Percentiles rank a stretch among this genome's conserved stretches.
Evolutionary conservation across 2,329 filamentous ascomycete species (phyloP).

Genomic region (Sordariomycetes sp.): DNA sequence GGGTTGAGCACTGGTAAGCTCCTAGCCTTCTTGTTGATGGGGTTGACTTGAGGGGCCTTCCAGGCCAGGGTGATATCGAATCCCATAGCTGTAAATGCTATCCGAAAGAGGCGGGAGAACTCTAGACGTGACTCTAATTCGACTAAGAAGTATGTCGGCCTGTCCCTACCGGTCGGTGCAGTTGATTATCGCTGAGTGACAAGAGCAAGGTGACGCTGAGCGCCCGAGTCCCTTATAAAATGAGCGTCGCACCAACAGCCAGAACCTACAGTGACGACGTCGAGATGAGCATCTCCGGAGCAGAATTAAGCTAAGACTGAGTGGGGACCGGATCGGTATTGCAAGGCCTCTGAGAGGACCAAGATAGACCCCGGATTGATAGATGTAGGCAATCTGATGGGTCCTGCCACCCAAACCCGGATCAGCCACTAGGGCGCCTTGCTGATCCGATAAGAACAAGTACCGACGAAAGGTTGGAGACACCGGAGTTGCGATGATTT

Average conservation of each 20-base stretch:
- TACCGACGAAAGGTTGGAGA: not conserved
- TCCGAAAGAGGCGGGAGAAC: too few species aligned
- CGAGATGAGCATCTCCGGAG: constrained; percentile 1
- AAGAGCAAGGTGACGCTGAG: too few species aligned
- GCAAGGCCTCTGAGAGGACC: not conserved
- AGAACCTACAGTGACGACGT: too few species aligned
- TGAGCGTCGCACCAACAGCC: too few species aligned
- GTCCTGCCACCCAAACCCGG: not conserved
- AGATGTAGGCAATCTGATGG: not conserved
- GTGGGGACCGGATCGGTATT: too few species aligned
- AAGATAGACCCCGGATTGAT: not conserved
- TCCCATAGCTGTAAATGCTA: constrained; percentile 1
- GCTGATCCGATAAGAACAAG: not conserved
- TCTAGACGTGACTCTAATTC: too few species aligned
- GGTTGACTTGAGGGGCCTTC: constrained; percentile 62
- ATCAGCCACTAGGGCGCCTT: not conserved
- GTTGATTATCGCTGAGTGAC: too few species aligned
- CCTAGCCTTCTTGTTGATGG: constrained; percentile 73
- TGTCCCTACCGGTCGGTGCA: too few species aligned
- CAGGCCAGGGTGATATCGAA: constrained; percentile 12
- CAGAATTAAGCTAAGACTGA: not conserved
- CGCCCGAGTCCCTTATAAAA: too few species aligned
- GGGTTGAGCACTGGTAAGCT: constrained; percentile 74
- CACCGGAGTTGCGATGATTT: too few species aligned
- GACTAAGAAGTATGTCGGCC: too few species aligned